phyloP scores from a whole-genome alignment of 441 rosid genomes.

The Melastoma candidum region DNA sequence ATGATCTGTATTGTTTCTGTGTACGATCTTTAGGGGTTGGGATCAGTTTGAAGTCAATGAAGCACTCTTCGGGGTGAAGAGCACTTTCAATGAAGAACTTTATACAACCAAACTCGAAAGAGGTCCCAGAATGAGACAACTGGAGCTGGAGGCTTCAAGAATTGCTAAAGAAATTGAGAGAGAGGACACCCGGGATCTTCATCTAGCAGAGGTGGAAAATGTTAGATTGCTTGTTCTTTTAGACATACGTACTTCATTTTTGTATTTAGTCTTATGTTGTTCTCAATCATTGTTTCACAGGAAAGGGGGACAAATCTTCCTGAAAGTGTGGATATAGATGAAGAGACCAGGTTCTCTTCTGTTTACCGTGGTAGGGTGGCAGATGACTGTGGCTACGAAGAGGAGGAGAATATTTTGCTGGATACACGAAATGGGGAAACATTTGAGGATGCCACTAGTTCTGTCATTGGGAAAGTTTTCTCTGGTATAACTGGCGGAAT shows the following conservation, averaged over 20 bases:
- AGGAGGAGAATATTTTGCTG: slow-evolving; percentile 52
- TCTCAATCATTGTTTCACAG: slow-evolving; percentile 32
- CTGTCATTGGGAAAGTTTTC: slow-evolving; percentile 25
- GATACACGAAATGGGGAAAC: slow-evolving; percentile 53
- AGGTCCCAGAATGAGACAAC: slow-evolving; percentile 51
- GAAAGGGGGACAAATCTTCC: slow-evolving; percentile 69
- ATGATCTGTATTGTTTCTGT: neutral
- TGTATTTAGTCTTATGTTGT: slow-evolving; percentile 8
- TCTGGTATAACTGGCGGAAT: slow-evolving; percentile 34
- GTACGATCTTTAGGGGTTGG: slow-evolving; percentile 46
- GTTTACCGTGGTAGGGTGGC: slow-evolving; percentile 40
- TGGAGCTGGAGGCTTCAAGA: slow-evolving; percentile 74
- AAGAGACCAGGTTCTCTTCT: slow-evolving; percentile 83
- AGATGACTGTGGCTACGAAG: slow-evolving; percentile 77
- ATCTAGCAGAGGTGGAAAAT: slow-evolving; percentile 63
- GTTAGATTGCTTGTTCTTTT: slow-evolving; percentile 4
- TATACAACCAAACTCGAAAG: slow-evolving; percentile 79
- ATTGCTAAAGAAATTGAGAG: slow-evolving; percentile 94
- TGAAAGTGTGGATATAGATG: slow-evolving; percentile 58
- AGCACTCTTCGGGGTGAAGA: slow-evolving; percentile 69
- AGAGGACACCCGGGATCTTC: slow-evolving; percentile 82
- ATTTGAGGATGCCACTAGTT: slow-evolving; percentile 48
- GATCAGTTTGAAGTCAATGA: slow-evolving; percentile 80
- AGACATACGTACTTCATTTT: slow-evolving; percentile 1
- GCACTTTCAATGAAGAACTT: slow-evolving; percentile 77